These are phyloP conservation scores for Plectosphaerella plurivora DNA, from an alignment of 2,329 filamentous ascomycete genomes.

Conservation along the genomic window DNA sequence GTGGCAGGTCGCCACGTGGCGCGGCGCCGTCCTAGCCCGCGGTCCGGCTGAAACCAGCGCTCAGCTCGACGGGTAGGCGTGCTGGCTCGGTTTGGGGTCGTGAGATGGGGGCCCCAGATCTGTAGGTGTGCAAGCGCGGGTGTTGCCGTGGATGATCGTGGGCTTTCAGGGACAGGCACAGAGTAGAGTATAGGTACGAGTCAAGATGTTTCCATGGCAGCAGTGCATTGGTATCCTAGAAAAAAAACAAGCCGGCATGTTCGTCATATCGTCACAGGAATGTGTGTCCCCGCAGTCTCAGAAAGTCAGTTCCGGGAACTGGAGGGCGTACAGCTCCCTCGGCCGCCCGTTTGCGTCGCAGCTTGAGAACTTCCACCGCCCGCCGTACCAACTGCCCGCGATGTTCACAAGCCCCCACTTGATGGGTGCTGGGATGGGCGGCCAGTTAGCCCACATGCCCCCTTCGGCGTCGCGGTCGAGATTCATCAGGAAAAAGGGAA, in stretches of 20 bases:
- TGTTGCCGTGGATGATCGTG: background rate
- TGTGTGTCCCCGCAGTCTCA: background rate
- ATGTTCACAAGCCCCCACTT: slow-evolving; percentile 57
- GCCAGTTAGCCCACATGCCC: slow-evolving; percentile 58
- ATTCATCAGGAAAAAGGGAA: slow-evolving; percentile 63
- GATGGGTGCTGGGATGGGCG: slow-evolving; percentile 57
- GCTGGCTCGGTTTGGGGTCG: background rate
- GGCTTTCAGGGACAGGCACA: background rate
- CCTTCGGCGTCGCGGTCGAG: slow-evolving; percentile 55
- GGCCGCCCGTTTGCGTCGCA: slow-evolving; percentile 50
- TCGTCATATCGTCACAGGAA: background rate
- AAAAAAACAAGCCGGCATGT: background rate
- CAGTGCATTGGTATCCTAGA: background rate
- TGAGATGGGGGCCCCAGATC: background rate
- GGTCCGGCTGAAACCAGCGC: background rate
- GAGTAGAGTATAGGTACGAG: background rate
- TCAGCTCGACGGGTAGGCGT: background rate
- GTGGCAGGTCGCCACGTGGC: background rate
- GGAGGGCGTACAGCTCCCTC: slow-evolving; percentile 48
- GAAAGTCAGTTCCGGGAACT: slow-evolving; percentile 6
- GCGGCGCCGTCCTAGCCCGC: background rate
- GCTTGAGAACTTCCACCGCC: slow-evolving; percentile 63
- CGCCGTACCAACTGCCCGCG: slow-evolving; percentile 49
- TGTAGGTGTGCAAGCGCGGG: background rate
- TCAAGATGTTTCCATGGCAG: background rate